Evolutionary conservation across 208 protist species (phyloP).

Genomic region (Phytomonas francai): DNA sequence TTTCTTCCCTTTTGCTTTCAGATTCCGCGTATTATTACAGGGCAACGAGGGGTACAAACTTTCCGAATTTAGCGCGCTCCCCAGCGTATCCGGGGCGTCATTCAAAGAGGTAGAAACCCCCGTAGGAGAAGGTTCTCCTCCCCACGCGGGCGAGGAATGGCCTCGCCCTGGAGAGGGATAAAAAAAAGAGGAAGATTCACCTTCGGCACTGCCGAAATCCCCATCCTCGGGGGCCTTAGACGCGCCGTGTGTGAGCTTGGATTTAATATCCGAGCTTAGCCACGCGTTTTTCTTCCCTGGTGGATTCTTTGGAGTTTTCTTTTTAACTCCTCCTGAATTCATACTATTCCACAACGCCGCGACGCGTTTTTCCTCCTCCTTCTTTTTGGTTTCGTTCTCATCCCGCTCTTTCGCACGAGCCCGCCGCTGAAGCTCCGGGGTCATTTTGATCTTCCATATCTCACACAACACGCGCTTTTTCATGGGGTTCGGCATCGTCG

Average conservation of each 20-base stretch:
- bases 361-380: not conserved
- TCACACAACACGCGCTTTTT: constrained; percentile 51
- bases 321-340: not conserved
- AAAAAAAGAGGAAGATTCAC: too few relatives aligned
- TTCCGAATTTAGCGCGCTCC: not conserved
- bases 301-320: not conserved
- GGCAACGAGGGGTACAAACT: constrained; percentile 38
- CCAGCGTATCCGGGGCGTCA: not conserved
- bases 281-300: constrained; percentile 32
- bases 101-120: too few relatives aligned
- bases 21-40: constrained; percentile 14
- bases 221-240: not conserved
- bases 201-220: not conserved
- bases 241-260: constrained; percentile 9
- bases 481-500: constrained; percentile 38
- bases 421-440: constrained; percentile 62
- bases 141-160: too few relatives aligned
- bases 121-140: too few relatives aligned
- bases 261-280: constrained; percentile 17
- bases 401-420: constrained; percentile 39
- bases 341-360: constrained; percentile 7
- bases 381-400: constrained; percentile 17
- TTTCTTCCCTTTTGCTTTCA: constrained; percentile 16
- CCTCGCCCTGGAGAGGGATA: too few relatives aligned
- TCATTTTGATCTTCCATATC: constrained; percentile 65